Evolutionary conservation across 2,329 filamentous ascomycete species (phyloP).

Genomic region (Stachybotrys chlorohalonatus): DNA sequence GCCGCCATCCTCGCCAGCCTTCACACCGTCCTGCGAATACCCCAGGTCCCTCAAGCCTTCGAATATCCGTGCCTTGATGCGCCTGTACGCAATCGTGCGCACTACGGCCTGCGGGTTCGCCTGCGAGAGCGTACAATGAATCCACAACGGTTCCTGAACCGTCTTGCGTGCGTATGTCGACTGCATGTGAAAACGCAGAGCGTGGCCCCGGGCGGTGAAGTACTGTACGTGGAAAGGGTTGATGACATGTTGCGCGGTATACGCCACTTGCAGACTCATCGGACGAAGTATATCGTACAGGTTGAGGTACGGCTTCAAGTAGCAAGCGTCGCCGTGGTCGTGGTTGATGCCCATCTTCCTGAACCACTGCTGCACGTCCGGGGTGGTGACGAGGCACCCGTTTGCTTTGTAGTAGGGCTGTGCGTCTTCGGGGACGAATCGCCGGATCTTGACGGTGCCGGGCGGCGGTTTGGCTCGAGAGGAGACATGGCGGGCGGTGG

Average conservation of each 20-base stretch:
- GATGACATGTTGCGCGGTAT: slow-evolving; percentile 19
- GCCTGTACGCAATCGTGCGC: slow-evolving; percentile 11
- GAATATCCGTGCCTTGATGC: slow-evolving; percentile 17
- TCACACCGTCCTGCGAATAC: slow-evolving; percentile 7
- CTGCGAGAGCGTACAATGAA: slow-evolving; percentile 11
- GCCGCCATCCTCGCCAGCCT: not conserved
- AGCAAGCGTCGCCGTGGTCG: slow-evolving; percentile 12
- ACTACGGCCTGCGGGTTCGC: slow-evolving; percentile 12
- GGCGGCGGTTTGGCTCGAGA: not conserved
- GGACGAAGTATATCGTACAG: slow-evolving; percentile 6
- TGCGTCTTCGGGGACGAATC: slow-evolving; percentile 11
- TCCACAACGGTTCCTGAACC: slow-evolving; percentile 21
- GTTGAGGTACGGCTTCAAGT: slow-evolving; percentile 2
- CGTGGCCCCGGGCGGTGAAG: slow-evolving; percentile 22
- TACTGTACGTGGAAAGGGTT: slow-evolving; percentile 21
- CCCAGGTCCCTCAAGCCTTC: slow-evolving; percentile 15
- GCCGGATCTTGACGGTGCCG: slow-evolving; percentile 6
- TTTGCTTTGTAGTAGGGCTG: slow-evolving; percentile 9
- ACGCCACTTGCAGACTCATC: slow-evolving; percentile 15
- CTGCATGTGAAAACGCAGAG: slow-evolving; percentile 16
- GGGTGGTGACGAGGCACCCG: slow-evolving; percentile 19
- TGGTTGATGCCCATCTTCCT: slow-evolving; percentile 7
- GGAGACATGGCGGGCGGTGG: not conserved
- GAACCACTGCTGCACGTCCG: slow-evolving; percentile 10
- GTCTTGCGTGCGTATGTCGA: slow-evolving; percentile 15